Evolutionary conservation across 768 basidiomycete species (phyloP).

Genomic region (Trametes punicea): DNA sequence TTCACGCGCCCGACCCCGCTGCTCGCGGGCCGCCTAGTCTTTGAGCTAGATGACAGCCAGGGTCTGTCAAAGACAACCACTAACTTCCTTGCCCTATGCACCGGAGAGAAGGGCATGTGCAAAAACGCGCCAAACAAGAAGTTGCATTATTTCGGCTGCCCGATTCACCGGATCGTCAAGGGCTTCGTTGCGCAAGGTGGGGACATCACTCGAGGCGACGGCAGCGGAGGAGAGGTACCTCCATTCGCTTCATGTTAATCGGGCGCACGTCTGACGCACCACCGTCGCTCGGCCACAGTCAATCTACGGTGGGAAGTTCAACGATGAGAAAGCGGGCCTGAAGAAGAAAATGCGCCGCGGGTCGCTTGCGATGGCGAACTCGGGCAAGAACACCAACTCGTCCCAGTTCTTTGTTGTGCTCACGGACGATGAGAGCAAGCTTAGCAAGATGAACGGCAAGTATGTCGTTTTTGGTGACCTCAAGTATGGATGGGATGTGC

Average conservation of each 20-base stretch:
- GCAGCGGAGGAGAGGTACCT: constrained; percentile 51
- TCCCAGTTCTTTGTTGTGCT: constrained; percentile 52
- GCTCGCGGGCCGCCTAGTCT: constrained; percentile 39
- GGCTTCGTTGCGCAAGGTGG: constrained; percentile 54
- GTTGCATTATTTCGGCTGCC: constrained; percentile 41
- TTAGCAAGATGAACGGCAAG: constrained; percentile 48
- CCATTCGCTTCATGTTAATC: background rate
- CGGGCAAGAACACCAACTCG: constrained; percentile 47
- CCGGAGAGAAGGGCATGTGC: constrained; percentile 42
- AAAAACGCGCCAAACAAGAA: constrained; percentile 46
- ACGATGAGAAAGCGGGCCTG: constrained; percentile 50
- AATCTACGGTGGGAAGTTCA: constrained; percentile 47
- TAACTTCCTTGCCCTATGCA: constrained; percentile 49
- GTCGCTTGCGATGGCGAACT: constrained; percentile 51
- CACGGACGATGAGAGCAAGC: constrained; percentile 36
- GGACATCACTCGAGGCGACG: constrained; percentile 50
- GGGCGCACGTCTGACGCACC: too few relatives aligned
- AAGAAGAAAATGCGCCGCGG: constrained; percentile 39
- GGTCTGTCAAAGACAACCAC: constrained; percentile 44
- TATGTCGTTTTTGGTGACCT: constrained; percentile 45
- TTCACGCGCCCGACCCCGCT: constrained; percentile 38
- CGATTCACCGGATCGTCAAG: constrained; percentile 45
- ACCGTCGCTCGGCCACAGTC: too few relatives aligned
- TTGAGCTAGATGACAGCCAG: constrained; percentile 36
- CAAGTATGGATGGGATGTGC: constrained; percentile 31